phyloP scores from a whole-genome alignment of 163 green algal species.

The Prototheca cutis region DNA sequence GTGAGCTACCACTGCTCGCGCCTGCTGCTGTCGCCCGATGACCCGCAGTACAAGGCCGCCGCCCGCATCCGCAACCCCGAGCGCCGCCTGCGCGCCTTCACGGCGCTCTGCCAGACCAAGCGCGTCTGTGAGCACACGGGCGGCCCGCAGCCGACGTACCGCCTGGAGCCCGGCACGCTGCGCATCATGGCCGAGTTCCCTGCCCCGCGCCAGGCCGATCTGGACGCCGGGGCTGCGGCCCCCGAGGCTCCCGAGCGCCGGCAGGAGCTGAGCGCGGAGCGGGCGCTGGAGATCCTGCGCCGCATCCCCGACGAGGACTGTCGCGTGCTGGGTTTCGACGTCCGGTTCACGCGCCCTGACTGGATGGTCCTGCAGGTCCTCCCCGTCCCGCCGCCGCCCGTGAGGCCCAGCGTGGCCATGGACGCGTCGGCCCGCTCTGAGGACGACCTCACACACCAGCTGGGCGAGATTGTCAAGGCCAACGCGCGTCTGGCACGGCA shows the following conservation, averaged over 20 bases:
- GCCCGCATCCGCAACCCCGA: constrained; percentile 62
- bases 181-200: constrained; percentile 91
- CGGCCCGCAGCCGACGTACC: constrained; percentile 79
- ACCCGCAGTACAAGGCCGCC: constrained; percentile 61
- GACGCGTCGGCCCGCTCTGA: constrained; percentile 76
- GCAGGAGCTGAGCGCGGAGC: constrained; percentile 77
- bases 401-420: constrained; percentile 81
- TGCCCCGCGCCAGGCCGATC: constrained; percentile 50
- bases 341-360: constrained; percentile 67
- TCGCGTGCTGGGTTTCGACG: constrained; percentile 77
- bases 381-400: constrained; percentile 84
- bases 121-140: constrained; percentile 59
- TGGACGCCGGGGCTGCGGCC: constrained; percentile 38
- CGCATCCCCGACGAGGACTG: constrained; percentile 88
- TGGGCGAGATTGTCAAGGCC: constrained; percentile 90
- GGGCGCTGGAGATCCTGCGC: constrained; percentile 78
- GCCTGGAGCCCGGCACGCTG: constrained; percentile 60
- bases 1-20: constrained; percentile 86
- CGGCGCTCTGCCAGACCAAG: constrained; percentile 67
- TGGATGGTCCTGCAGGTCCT: constrained; percentile 93
- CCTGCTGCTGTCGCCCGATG: constrained; percentile 71
- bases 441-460: constrained; percentile 97
- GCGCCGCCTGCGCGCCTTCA: constrained; percentile 68
- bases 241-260: constrained; percentile 67
- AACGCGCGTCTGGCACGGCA: constrained; percentile 82